Evolutionary conservation across 1,284 basidiomycete genomes (phyloP), one percentile per base, ranked within the genome.

Genomic region (Irpex sp.): DNA sequence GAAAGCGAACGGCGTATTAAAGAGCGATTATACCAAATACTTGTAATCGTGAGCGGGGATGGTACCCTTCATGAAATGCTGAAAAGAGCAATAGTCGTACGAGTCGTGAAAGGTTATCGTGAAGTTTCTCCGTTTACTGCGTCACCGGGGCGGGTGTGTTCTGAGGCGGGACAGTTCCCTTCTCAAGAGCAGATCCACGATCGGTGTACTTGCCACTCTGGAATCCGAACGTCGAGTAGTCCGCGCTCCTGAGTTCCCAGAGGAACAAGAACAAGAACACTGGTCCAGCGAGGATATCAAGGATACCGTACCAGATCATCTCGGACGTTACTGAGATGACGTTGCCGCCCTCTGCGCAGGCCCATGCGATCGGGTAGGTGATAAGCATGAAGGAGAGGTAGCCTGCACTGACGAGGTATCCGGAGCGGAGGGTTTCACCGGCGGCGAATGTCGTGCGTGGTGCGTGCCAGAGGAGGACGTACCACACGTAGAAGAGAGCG

Each of bases 241-340:
- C 70, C 33, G 76, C 67, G 4, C 26, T 56, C 19, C 68, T 61
- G 50, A 80, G 39, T 17, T 65, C 59, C 31, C 57, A 72, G 49
- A 79, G 67, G 67, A 74, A 76, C 58, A 67, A 60, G 61, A 76
- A 60, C 21, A 79, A 68, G 71, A 81, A 84, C 61, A 82, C 71
- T 4, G 83, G 83, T 63, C 81, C 85, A 63, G 82, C 78, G 66
- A 87, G 62, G 13, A 88, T 60, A 68, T 88, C 86, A 61, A 89
- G 77, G 63, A 86, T 74, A 63, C 85, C 86, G 72, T 87, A 88
- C 75, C 83, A 87, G 63, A 83, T 73, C 78, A 80, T 79, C 69
- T 79, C 81, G 62, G 73, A 73, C 35, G 77, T 75, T 31, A 79
- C 76, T 0, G 73, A 70, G 67, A 84, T 83, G 49, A 43, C 39